These are phyloP conservation scores for Magnolia kwangsiensis DNA, from an alignment of 164 flowering plant species.

Conservation along the genomic window DNA sequence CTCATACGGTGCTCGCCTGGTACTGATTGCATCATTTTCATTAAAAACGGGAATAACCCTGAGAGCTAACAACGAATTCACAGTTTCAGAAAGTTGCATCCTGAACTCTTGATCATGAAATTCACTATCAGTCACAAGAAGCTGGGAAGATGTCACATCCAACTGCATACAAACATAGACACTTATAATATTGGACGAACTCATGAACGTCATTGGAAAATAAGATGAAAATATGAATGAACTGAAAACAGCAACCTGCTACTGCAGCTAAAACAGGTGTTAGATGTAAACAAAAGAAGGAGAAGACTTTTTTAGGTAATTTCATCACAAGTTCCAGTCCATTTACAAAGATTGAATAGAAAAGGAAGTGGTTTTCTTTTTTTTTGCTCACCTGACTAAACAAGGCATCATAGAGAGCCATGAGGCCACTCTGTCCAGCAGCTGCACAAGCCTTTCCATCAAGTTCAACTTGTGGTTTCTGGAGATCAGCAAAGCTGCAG, in stretches of 20 bases:
- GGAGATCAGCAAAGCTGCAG: conserved; percentile 93
- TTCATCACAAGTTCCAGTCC: neutral
- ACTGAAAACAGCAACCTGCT: neutral
- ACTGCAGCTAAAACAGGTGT: neutral
- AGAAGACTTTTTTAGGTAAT: neutral
- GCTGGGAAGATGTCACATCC: conserved; percentile 86
- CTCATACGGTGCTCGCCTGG: conserved; percentile 95
- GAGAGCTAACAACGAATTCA: conserved; percentile 48
- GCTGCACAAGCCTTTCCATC: conserved; percentile 99
- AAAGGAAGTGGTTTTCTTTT: neutral
- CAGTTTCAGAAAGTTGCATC: conserved; percentile 73
- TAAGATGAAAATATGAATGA: neutral
- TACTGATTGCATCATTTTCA: conserved; percentile 96
- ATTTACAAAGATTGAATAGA: neutral
- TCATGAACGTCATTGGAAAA: neutral
- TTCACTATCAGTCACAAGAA: conserved; percentile 92
- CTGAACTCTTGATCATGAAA: conserved; percentile 76
- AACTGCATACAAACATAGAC: conserved; percentile 47
- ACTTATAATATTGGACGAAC: conserved; percentile 1
- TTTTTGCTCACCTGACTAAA: conserved; percentile 67
- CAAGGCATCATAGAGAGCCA: conserved; percentile 90
- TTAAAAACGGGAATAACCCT: conserved; percentile 90
- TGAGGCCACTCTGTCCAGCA: conserved; percentile 93
- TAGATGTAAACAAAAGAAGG: neutral
- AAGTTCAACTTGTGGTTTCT: conserved; percentile 88